Evolutionary conservation across 371 early-diverging fungal species (phyloP).

Genomic region (Umbelopsis sp.): DNA sequence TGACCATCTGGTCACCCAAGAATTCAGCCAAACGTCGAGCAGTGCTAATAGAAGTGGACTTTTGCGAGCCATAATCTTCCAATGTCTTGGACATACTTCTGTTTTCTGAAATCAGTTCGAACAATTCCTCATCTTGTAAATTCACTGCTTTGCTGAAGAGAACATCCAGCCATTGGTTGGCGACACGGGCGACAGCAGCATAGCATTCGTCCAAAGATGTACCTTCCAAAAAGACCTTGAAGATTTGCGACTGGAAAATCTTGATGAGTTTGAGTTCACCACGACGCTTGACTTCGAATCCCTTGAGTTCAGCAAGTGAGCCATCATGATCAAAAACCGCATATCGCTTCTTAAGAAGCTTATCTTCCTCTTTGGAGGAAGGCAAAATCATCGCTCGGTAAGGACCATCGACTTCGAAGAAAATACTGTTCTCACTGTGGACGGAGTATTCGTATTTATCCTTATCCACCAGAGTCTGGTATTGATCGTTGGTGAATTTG

Average conservation of each 20-base stretch:
- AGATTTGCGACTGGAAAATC: conserved; percentile 96
- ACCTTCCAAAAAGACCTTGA: conserved; percentile 93
- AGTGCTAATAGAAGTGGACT: conserved; percentile 95
- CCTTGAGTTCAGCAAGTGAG: conserved; percentile 97
- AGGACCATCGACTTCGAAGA: conserved; percentile 99
- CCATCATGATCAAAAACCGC: conserved; percentile 98
- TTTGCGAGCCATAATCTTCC: conserved; percentile 92
- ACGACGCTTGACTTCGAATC: conserved; percentile 99
- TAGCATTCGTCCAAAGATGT: conserved; percentile 92
- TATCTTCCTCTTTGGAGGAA: conserved; percentile 96
- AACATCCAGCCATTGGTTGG: conserved; percentile 97
- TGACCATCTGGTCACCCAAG: conserved; percentile 97
- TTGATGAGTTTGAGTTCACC: conserved; percentile 99
- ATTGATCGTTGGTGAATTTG: conserved; percentile 98
- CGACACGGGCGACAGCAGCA: conserved; percentile 83
- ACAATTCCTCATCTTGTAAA: conserved; percentile 90
- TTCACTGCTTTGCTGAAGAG: conserved; percentile 86
- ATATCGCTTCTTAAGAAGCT: conserved; percentile 98
- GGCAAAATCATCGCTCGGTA: conserved; percentile 99
- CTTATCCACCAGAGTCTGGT: conserved; percentile 76
- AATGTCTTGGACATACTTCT: conserved; percentile 96
- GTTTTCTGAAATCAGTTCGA: conserved; percentile 98
- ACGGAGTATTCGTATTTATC: conserved; percentile 70
- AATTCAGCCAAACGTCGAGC: conserved; percentile 98
- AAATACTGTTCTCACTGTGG: conserved; percentile 94